A percentile compares a stretch with the other conserved stretches of the same genome.
These are phyloP conservation scores for Puccinellia tenuiflora DNA, from an alignment of 176 grass and related monocot species.

Conservation along the genomic window DNA sequence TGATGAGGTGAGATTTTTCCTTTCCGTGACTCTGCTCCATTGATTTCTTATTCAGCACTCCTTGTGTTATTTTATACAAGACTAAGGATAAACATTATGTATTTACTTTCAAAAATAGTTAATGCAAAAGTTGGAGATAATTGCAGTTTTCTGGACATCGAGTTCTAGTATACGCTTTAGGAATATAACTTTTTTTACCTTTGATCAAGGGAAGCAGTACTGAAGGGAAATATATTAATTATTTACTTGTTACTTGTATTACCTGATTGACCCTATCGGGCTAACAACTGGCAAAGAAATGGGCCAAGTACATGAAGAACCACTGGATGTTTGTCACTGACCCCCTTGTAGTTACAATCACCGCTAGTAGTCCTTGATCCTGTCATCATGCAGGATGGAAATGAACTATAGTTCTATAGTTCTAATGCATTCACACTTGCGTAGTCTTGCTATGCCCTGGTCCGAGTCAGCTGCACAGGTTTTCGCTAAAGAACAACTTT, in stretches of 20 bases:
- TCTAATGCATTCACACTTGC: not conserved
- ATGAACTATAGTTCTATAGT: not conserved
- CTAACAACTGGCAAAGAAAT: not conserved
- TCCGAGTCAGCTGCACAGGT: not conserved
- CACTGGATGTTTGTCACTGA: not conserved
- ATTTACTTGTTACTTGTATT: not conserved
- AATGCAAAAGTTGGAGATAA: not conserved
- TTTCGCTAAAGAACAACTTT: not conserved
- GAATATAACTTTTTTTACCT: not conserved
- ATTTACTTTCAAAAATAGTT: not conserved
- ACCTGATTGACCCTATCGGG: not conserved
- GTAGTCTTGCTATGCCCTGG: slow-evolving; percentile 28
- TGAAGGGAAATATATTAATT: not conserved
- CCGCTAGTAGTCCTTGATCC: slow-evolving; percentile 21
- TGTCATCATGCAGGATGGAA: not conserved
- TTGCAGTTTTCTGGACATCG: not conserved
- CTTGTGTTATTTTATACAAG: not conserved
- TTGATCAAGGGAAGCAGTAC: not conserved
- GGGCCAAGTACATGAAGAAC: not conserved
- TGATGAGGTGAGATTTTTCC: slow-evolving; percentile 28
- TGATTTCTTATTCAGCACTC: not conserved
- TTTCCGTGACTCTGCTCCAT: not conserved
- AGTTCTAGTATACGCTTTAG: not conserved
- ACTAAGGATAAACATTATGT: not conserved
- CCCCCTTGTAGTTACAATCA: slow-evolving; percentile 1